Evolutionary conservation across 1,284 basidiomycete genomes (phyloP).

Genomic region (Phylloporus gajari): DNA sequence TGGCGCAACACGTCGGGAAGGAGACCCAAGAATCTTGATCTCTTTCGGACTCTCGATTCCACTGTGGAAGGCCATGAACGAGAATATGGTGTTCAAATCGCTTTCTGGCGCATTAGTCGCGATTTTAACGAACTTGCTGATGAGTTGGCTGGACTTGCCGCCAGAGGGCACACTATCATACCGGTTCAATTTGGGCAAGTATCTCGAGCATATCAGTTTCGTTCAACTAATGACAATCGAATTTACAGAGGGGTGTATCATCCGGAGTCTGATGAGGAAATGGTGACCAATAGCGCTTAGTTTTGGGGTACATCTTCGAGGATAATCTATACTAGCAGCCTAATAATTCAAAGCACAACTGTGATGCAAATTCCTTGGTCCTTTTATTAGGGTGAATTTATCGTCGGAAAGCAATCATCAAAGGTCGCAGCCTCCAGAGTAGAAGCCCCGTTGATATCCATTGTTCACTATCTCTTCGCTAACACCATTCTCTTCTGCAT

Average conservation of each 20-base stretch:
- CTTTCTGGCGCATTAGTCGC: slow-evolving; percentile 27
- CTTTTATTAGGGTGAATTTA: too few relatives aligned
- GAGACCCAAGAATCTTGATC: slow-evolving; percentile 30
- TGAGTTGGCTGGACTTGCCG: slow-evolving; percentile 18
- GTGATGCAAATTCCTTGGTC: too few relatives aligned
- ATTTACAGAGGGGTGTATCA: not conserved
- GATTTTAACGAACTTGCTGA: slow-evolving; percentile 25
- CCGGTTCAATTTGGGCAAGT: slow-evolving; percentile 3
- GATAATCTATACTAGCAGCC: too few relatives aligned
- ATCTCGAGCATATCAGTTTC: not conserved
- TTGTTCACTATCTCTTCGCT: slow-evolving; percentile 12
- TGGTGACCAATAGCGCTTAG: too few relatives aligned
- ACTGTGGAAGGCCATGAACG: slow-evolving; percentile 15
- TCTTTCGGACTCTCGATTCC: slow-evolving; percentile 25
- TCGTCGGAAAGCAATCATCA: too few relatives aligned
- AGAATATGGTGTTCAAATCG: slow-evolving; percentile 16
- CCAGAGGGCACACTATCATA: slow-evolving; percentile 1
- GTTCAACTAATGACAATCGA: not conserved
- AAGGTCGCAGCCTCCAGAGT: too few relatives aligned
- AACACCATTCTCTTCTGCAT: not conserved
- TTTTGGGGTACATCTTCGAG: too few relatives aligned
- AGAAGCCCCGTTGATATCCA: not conserved
- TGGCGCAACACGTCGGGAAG: slow-evolving; percentile 21
- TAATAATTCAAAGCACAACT: too few relatives aligned
- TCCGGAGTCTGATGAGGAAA: not conserved